Evolutionary conservation across 768 basidiomycete genomes (phyloP), one percentile per base, ranked within the genome.

Genomic region (Lactarius pseudohatsudake): DNA sequence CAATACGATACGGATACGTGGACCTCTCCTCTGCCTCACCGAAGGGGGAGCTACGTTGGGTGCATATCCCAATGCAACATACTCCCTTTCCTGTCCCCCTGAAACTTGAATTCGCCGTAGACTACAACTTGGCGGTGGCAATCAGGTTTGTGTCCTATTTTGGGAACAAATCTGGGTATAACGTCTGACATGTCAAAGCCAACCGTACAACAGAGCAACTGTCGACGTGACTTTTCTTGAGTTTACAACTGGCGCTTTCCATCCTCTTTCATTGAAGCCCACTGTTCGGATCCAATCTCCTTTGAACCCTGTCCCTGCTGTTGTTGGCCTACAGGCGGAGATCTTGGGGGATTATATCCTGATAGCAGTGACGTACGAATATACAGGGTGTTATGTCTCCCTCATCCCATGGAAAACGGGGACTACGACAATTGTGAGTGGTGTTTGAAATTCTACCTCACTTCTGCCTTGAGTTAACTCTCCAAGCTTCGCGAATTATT

Each of bases 331-430:
- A 62, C 22, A 45, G 13, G 47, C 16, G 50, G 65, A 66, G 16
- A 11, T 66, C 38, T 4, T 62, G 4, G 65, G 61, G 15, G 61
- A 66, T 54, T 36, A 66, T 26, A 18, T 66, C 38, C n/a, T 66
- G 56, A 54, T 45, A 20, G 41, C 61, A 13, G 57, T 59, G 57
- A 66, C 60, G 47, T 62, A 61, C 32, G 57, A 59, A 34, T 57
- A 61, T 15, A 55, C 41, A 3, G 40, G 47, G 18, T 62, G 65
- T 26, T 62, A 11, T 22, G 16, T 66, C 3, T 66, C 50, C 50
- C 61, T 66, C 32, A 50, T 66, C 9, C 62, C 65, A 22, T 66
- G 65, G 65, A 66, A 66, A 30, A 30, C 50, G 18, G 65, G 65
- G 30, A 32, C 10, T 10, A 57, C 50, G 26, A 58, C 65, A 10